Evolutionary conservation across 441 rosid species (phyloP).

Genomic region (Bocquillonia castaneifolia): DNA sequence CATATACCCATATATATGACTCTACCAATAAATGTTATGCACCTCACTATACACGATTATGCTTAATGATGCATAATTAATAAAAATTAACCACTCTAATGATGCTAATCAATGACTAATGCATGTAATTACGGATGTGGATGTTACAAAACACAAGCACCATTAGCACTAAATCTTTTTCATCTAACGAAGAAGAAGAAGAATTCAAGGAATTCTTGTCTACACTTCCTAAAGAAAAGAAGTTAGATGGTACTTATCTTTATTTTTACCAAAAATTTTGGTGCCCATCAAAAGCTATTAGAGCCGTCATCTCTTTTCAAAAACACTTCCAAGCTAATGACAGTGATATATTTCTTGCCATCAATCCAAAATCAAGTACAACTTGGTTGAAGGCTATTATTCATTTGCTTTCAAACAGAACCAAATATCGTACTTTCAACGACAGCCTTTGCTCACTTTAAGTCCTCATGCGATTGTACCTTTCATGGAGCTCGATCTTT

Average conservation of each 20-base stretch:
- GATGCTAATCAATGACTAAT: no score
- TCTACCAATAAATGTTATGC: no score
- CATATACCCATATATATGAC: no score
- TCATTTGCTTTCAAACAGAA: not conserved
- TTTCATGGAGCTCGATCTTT: not conserved
- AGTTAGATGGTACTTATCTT: not conserved
- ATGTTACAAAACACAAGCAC: no score
- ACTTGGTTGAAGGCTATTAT: constrained; percentile 23
- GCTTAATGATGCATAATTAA: no score
- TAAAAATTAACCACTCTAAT: no score
- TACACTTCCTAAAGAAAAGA: constrained; percentile 2
- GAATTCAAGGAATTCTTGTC: not conserved
- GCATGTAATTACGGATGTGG: no score
- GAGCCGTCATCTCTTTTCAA: constrained; percentile 8
- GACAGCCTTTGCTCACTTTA: constrained; percentile 11
- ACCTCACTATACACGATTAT: no score
- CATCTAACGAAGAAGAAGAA: no score
- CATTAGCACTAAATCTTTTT: no score
- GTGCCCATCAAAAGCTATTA: not conserved
- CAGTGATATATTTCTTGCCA: constrained; percentile 10
- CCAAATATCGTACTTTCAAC: not conserved
- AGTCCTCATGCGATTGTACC: constrained; percentile 16
- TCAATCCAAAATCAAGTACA: constrained; percentile 20
- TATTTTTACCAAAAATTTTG: constrained; percentile 20
- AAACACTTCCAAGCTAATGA: constrained; percentile 14